phyloP scores from a whole-genome alignment of 2,329 filamentous ascomycete genomes.

The Pseudogymnoascus sp. region DNA sequence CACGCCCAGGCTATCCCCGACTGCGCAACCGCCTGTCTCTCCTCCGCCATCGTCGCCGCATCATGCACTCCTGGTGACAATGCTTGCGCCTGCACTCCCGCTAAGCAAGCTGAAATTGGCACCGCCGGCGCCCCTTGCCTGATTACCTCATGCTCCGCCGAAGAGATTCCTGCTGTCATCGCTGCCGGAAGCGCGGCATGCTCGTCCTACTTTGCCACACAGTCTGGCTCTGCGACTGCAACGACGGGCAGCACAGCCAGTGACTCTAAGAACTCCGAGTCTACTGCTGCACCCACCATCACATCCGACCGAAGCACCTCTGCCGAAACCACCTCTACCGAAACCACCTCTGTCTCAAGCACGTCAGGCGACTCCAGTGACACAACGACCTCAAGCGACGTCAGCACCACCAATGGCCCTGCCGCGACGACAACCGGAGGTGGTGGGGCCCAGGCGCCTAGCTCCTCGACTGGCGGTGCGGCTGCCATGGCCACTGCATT shows the following conservation, averaged over 20 bases:
- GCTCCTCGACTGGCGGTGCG: slow-evolving; percentile 1
- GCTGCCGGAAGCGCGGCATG: neutral
- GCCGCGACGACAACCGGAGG: neutral
- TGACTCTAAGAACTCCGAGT: neutral
- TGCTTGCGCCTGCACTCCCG: neutral
- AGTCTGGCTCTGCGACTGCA: neutral
- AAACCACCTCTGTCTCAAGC: neutral
- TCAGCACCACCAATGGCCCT: neutral
- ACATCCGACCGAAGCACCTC: neutral
- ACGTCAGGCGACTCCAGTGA: neutral
- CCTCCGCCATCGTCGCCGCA: neutral
- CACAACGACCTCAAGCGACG: neutral
- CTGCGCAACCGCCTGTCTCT: slow-evolving; percentile 1
- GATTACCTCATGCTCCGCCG: neutral
- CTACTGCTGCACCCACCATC: neutral
- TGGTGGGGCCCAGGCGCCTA: neutral
- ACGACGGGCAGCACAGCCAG: neutral
- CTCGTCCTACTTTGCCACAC: neutral
- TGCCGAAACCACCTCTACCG: neutral
- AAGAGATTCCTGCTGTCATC: neutral
- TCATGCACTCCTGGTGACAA: slow-evolving; percentile 5
- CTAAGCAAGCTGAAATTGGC: neutral
- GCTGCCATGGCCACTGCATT: slow-evolving; percentile 8
- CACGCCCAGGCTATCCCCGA: neutral
- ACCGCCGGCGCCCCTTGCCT: neutral